Evolutionary conservation across 1,284 basidiomycete species (phyloP).

Genomic region (Cryptococcus hybrid): DNA sequence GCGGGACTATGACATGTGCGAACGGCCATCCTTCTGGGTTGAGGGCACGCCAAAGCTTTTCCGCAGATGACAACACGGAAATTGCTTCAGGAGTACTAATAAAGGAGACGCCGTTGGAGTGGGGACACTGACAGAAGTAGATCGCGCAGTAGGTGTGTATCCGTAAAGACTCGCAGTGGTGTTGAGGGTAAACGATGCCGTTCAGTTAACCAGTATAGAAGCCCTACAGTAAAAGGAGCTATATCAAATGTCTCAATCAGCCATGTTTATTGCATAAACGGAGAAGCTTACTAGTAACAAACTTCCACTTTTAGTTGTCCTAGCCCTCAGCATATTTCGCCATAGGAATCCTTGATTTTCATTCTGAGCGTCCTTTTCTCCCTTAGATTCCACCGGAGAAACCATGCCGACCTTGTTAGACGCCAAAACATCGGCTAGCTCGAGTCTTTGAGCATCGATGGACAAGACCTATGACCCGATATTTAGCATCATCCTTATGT

Average conservation of each 20-base stretch:
- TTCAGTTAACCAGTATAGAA: constrained; percentile 48
- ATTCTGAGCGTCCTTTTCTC: constrained; percentile 3
- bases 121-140: constrained; percentile 11
- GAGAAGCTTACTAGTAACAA: constrained; percentile 63
- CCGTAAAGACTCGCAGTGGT: constrained; percentile 41
- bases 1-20: constrained; percentile 76
- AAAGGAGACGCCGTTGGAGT: constrained; percentile 5
- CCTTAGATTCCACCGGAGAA: constrained; percentile 7
- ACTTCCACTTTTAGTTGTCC: constrained; percentile 76
- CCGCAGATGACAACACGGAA: constrained; percentile 32
- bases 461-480: constrained; percentile 47
- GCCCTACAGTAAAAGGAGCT: constrained; percentile 44
- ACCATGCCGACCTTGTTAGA: constrained; percentile 9
- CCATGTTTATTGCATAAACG: background rate
- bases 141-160: constrained; percentile 26
- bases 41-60: constrained; percentile 69
- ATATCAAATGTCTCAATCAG: background rate
- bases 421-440: constrained; percentile 49
- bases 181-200: constrained; percentile 20
- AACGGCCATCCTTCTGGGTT: constrained; percentile 69
- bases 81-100: constrained; percentile 15
- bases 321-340: constrained; percentile 60
- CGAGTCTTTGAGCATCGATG: constrained; percentile 57
- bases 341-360: constrained; percentile 14
- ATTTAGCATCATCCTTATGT: background rate